These are phyloP conservation scores for Diddensiella transvaalensis DNA, from an alignment of 805 yeast genomes.

Conservation along the genomic window DNA sequence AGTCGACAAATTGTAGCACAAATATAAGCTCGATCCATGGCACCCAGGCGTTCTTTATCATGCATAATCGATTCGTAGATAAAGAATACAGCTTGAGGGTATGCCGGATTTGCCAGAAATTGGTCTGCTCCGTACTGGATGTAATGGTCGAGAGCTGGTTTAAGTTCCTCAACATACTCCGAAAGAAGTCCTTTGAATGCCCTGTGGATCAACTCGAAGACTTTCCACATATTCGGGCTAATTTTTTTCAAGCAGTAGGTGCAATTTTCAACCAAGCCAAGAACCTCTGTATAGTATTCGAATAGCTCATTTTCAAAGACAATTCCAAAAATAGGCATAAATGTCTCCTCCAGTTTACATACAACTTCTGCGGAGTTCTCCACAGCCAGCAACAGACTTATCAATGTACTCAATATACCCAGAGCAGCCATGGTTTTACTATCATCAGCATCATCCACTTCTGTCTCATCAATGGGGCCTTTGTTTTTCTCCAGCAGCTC, in stretches of 20 bases:
- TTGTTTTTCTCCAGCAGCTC: conserved; percentile 59
- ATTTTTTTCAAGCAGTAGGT: conserved; percentile 57
- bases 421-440: conserved; percentile 81
- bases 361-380: conserved; percentile 74
- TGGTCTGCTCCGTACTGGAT: conserved; percentile 56
- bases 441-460: conserved; percentile 41
- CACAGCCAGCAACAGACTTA: conserved; percentile 75
- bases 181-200: conserved; percentile 42
- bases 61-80: conserved; percentile 40
- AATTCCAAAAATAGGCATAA: conserved; percentile 64
- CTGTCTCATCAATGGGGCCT: conserved; percentile 36
- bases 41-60: conserved; percentile 46
- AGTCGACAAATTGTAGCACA: conserved; percentile 65
- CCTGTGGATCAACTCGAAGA: conserved; percentile 50
- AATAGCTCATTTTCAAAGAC: conserved; percentile 64
- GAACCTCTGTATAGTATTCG: conserved; percentile 71
- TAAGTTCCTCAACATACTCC: conserved; percentile 70
- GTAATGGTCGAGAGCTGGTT: conserved; percentile 70
- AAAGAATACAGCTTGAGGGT: conserved; percentile 47
- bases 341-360: conserved; percentile 57
- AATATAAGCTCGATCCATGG: conserved; percentile 55
- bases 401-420: conserved; percentile 76
- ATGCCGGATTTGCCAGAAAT: conserved; percentile 44
- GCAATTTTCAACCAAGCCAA: conserved; percentile 70
- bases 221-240: conserved; percentile 71